A percentile compares a stretch with the other conserved stretches of the same genome.
These are phyloP conservation scores for Macrolepiota dolichaula DNA, from an alignment of 768 basidiomycete species.

Conservation along the genomic window DNA sequence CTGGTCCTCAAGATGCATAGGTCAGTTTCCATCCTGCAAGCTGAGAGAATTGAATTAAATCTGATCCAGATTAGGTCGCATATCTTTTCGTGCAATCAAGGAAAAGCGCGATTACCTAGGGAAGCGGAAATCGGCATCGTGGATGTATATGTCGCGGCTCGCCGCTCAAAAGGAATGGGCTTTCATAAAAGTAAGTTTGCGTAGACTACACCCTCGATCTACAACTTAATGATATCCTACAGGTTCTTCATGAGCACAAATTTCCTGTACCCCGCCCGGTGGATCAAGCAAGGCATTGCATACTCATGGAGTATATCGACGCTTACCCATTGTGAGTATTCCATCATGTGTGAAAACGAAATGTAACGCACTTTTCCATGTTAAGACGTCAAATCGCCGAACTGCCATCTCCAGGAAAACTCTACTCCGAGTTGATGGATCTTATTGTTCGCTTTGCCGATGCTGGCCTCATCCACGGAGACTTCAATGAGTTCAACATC, in stretches of 20 bases:
- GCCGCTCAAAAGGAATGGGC: constrained; percentile 98
- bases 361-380: constrained; percentile 10
- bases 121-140: constrained; percentile 92
- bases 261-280: constrained; percentile 94
- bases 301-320: constrained; percentile 95
- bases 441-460: constrained; percentile 92
- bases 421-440: constrained; percentile 93
- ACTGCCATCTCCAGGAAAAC: constrained; percentile 79
- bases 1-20: constrained; percentile 94
- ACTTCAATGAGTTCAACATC: constrained; percentile 99
- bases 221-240: background rate
- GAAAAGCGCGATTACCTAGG: constrained; percentile 95
- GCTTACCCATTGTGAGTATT: constrained; percentile 83
- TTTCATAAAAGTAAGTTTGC: constrained; percentile 83
- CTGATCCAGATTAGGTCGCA: constrained; percentile 77
- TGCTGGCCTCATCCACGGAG: constrained; percentile 96
- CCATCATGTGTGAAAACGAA: background rate
- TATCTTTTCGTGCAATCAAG: constrained; percentile 97
- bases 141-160: constrained; percentile 99
- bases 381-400: constrained; percentile 83
- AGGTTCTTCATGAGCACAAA: constrained; percentile 89
- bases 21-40: constrained; percentile 34
- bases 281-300: constrained; percentile 92
- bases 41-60: background rate
- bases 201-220: background rate